phyloP scores from a whole-genome alignment of 768 basidiomycete species.

The Crucibulum laeve region DNA sequence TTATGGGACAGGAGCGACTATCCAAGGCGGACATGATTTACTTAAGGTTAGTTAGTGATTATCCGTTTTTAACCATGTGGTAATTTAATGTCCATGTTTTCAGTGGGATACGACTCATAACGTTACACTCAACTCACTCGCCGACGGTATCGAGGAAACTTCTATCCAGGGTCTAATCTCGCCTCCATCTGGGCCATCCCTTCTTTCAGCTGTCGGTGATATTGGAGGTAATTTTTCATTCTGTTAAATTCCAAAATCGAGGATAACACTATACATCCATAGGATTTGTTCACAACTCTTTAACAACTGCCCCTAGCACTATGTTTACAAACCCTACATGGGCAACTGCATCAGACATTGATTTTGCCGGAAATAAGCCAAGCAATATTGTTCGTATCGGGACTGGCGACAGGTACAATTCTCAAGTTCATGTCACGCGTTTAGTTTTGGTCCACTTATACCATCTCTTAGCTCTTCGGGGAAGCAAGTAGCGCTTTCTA shows the following conservation, averaged over 20 bases:
- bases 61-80: not conserved
- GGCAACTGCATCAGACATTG: slow-evolving; percentile 42
- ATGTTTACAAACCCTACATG: slow-evolving; percentile 43
- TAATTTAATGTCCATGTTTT: slow-evolving; percentile 4
- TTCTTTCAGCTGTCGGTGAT: slow-evolving; percentile 56
- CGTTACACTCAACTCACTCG: slow-evolving; percentile 53
- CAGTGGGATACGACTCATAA: slow-evolving; percentile 61
- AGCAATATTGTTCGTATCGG: slow-evolving; percentile 49
- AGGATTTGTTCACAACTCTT: slow-evolving; percentile 46
- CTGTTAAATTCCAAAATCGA: not conserved
- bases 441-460: not conserved
- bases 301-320: slow-evolving; percentile 34
- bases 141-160: slow-evolving; percentile 64
- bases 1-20: slow-evolving; percentile 65
- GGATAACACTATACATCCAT: not conserved
- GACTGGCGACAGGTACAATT: slow-evolving; percentile 39
- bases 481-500: slow-evolving; percentile 56
- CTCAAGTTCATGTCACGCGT: not conserved
- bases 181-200: slow-evolving; percentile 51
- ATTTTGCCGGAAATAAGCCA: slow-evolving; percentile 50
- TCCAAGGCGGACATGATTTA: slow-evolving; percentile 57
- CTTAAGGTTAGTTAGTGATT: slow-evolving; percentile 23
- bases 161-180: slow-evolving; percentile 55
- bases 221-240: slow-evolving; percentile 34
- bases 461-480: slow-evolving; percentile 27